Base-by-base conservation (phyloP, 2,329 filamentous ascomycete genomes). In the Calonectria henricotiae region DNA sequence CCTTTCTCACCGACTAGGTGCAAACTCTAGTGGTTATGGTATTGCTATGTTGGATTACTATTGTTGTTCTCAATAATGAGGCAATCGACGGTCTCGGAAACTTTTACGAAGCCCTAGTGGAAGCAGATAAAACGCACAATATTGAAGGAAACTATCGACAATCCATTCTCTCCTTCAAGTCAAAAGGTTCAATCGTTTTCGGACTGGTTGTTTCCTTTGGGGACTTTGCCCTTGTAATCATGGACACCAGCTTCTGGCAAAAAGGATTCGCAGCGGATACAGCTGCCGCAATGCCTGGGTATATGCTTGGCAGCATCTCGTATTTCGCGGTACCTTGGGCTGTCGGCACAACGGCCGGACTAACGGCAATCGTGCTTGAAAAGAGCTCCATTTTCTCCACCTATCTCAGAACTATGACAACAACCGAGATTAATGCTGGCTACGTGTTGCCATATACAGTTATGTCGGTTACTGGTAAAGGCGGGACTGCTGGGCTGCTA, bases 301-400 rank as follows among this genome's bases (percentile, higher is more conserved):
- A 96, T 78, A 91, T 96, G 47, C 87, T 94, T 72, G 94, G 94
- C 1, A 91, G 89, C 66, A 96, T 94, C 41, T 30, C 55, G 0
- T 70, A 70, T 93, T 96, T 96, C 75, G 94, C 94, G 1, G 95
- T 97, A 65, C 94, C 94, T 0, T 96, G 93, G 92, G 86, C 96
- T 12, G 91, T 90, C 4, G 93, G 94, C 1, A 96, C 93, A 0
- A 96, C 93, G 3, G 93, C 96, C 91, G 94, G 94, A 47, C 87
- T 96, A 12, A 89, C 92, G 1, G 93, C 92, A 4, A 86, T 96
- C 15, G 92, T 93, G 1, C 86, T 96, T 2, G 93, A 96, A 79
- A 89, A 86, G 71, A 91, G 91, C 69, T 90, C 92, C 0, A 84
- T 85, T 5, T 94, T 93, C 82, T 92, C 92, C 0, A 91, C 90